Base-by-base conservation (phyloP, 176 grass and related monocot genomes). In the Aegilops tauschii region DNA sequence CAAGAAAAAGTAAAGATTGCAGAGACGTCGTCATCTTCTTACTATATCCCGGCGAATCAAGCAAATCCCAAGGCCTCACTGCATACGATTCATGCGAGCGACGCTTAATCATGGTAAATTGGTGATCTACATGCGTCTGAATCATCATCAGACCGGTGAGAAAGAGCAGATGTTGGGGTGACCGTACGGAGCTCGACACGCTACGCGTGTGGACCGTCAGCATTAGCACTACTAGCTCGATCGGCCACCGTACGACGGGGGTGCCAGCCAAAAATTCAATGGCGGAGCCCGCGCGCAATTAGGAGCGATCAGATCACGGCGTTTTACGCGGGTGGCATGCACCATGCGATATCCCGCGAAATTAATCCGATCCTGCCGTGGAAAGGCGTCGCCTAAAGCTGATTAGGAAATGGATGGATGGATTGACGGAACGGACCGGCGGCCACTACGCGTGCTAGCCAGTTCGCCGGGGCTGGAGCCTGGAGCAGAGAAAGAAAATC, bases 171-270 rank as follows among this genome's bases (percentile, higher is more conserved):
- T 9, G 52, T 16, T 5, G n/a, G 12, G 23, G 2, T 3, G 85
- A 2, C 49, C 49, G 31, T 2, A 28, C 29, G 56, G 58, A 56
- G 25, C 17, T 89, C 42, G 87, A 89, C 82, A 80, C 31, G 82
- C 16, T 69, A 85, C 76, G 73, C 17, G 32, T 6, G 25, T 23
- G 31, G 45, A n/a, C 0, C 17, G 40, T 61, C 78, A 18, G 20
- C 80, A 6, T 61, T 82, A 61, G 62, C 52, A 44, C 47, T 11
- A 18, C 14, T 52, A 13, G 49, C 50, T 54, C 5, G 61, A 52
- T 23, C 30, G 17, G 36, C 21, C 21, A 47, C 80, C n/a, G 39
- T 66, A 81, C 62, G 39, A 49, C 39, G 5, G 4, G 28, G 40
- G 62, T 47, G 52, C 52, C 30, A 6, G 4, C 25, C 21, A 78